Conservation (phyloP, 305 asterid species). For the Lippia alba region DNA sequence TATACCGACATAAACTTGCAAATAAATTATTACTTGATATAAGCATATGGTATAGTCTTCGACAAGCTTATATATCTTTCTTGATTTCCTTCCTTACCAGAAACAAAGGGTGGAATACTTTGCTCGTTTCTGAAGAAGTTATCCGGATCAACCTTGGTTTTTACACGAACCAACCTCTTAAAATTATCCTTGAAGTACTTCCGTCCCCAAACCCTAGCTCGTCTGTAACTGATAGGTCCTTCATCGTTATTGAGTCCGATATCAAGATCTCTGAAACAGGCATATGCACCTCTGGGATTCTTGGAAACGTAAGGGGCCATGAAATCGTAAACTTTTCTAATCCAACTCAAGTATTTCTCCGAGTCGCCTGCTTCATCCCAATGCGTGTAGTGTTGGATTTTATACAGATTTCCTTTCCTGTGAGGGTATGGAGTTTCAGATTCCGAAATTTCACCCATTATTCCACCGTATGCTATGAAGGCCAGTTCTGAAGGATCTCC, state of each 20-base stretch:
- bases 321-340: background rate
- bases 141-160: background rate
- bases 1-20: too few species aligned
- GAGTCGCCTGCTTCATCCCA: constrained; percentile 10
- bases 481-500: background rate
- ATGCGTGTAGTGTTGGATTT: background rate
- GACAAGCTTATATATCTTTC: background rate
- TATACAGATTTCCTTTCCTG: constrained; percentile 1
- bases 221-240: background rate
- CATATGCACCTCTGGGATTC: background rate
- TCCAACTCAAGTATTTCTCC: constrained; percentile 1
- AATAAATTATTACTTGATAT: too few species aligned
- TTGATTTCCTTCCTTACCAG: background rate
- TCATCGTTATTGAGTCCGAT: background rate
- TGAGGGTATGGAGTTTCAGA: constrained; percentile 12
- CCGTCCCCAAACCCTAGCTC: background rate
- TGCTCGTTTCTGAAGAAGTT: constrained; percentile 16
- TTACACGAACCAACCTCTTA: background rate
- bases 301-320: constrained; percentile 7
- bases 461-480: constrained; percentile 31
- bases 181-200: constrained; percentile 10
- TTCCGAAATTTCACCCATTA: constrained; percentile 6
- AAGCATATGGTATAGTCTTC: too few species aligned
- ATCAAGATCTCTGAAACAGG: background rate
- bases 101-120: constrained; percentile 6